Evolutionary conservation across 257 asterid species (phyloP).

Genomic region (Hygrophila difformis): DNA sequence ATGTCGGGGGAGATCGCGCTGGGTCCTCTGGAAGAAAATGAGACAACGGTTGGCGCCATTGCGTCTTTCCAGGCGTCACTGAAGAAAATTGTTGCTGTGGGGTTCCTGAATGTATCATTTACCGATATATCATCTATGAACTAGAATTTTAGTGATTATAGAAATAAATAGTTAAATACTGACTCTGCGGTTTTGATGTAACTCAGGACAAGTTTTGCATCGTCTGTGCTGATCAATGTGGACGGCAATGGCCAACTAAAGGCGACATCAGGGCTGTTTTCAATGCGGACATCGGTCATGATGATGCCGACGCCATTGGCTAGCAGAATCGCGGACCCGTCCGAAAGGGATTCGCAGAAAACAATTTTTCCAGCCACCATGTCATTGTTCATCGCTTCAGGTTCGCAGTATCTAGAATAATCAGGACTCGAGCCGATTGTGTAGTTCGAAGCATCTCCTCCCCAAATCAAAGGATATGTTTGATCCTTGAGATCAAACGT

Average conservation of each 20-base stretch:
- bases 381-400: constrained; percentile 26
- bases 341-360: constrained; percentile 25
- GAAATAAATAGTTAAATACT: not conserved
- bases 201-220: constrained; percentile 26
- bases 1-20: constrained; percentile 37
- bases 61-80: constrained; percentile 31
- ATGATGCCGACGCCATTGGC: constrained; percentile 33
- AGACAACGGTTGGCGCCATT: constrained; percentile 38
- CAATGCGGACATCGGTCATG: constrained; percentile 22
- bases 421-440: constrained; percentile 34
- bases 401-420: constrained; percentile 15
- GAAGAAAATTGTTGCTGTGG: constrained; percentile 34
- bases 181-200: constrained; percentile 34
- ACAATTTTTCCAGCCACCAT: constrained; percentile 37
- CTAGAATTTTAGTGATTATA: too few relatives aligned
- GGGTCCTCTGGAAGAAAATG: constrained; percentile 54
- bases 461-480: constrained; percentile 56
- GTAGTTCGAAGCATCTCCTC: constrained; percentile 62
- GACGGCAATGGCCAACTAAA: constrained; percentile 41
- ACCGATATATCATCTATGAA: too few relatives aligned
- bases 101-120: constrained; percentile 5
- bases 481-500: constrained; percentile 44
- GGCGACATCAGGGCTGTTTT: constrained; percentile 24
- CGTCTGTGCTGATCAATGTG: constrained; percentile 26
- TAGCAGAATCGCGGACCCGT: constrained; percentile 28